These are phyloP conservation scores for Hansenula lynferdii DNA, from an alignment of 1,139 yeast species.

Conservation along the genomic window DNA sequence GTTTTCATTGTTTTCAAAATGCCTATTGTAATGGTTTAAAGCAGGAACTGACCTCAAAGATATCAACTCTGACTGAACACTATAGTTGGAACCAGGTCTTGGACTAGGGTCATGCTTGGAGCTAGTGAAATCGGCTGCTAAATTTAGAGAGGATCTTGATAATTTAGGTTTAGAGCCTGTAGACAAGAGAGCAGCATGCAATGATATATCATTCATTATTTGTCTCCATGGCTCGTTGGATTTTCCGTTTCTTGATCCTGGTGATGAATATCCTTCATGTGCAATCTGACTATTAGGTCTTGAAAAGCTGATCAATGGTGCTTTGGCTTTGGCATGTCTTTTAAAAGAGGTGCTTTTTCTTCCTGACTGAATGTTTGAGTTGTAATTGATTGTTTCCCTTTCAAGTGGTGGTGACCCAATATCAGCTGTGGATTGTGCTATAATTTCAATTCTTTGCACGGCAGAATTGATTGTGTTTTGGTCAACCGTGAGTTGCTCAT, in stretches of 20 bases:
- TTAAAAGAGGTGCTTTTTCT: neutral
- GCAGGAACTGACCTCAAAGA: slow-evolving; percentile 4
- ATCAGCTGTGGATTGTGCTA: slow-evolving; percentile 12
- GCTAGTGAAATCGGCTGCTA: slow-evolving; percentile 30
- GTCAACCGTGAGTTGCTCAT: neutral
- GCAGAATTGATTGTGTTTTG: neutral
- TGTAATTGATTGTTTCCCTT: no score
- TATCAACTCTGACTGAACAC: slow-evolving; percentile 5
- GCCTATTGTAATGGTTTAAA: no score
- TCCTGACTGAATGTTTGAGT: no score
- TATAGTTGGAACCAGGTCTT: neutral
- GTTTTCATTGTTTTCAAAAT: slow-evolving; percentile 24
- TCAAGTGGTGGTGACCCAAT: neutral
- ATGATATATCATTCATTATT: slow-evolving; percentile 42
- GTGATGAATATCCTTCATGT: slow-evolving; percentile 1
- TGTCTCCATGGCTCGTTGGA: slow-evolving; percentile 31
- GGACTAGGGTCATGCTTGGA: slow-evolving; percentile 18
- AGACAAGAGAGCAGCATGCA: slow-evolving; percentile 47
- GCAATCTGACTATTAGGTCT: slow-evolving; percentile 9
- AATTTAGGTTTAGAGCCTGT: slow-evolving; percentile 32
- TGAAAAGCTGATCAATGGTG: slow-evolving; percentile 5
- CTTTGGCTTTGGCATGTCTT: neutral
- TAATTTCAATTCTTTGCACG: slow-evolving; percentile 14
- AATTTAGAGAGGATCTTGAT: slow-evolving; percentile 23
- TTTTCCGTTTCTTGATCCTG: neutral